Evolutionary conservation across 2,329 filamentous ascomycete genomes (phyloP).

Genomic region (Stachybotrys elegans): DNA sequence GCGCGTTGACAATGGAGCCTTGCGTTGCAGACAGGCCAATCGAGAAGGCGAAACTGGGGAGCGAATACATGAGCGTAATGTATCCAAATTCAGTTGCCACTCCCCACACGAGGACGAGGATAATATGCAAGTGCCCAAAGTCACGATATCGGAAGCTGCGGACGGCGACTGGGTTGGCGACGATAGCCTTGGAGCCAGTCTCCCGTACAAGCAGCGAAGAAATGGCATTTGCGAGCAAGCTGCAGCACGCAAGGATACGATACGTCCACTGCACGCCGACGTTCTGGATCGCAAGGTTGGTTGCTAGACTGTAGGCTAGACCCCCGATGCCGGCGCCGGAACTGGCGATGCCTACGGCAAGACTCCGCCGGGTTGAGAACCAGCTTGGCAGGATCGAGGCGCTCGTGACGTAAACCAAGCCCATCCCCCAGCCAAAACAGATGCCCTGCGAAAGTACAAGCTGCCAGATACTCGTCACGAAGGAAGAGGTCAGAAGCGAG

Average conservation of each 20-base stretch:
- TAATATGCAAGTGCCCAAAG: conserved; percentile 32
- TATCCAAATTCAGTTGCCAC: conserved; percentile 60
- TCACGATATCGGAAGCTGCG: conserved; percentile 34
- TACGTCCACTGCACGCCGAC: conserved; percentile 54
- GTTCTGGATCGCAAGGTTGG: conserved; percentile 46
- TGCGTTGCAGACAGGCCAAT: conserved; percentile 55
- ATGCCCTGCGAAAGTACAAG: conserved; percentile 55
- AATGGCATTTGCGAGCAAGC: conserved; percentile 49
- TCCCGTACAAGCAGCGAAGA: conserved; percentile 45
- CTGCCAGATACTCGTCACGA: conserved; percentile 51
- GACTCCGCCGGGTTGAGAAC: conserved; percentile 50
- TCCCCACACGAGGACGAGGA: conserved; percentile 52
- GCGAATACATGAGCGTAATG: conserved; percentile 56
- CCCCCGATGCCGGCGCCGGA: conserved; percentile 43
- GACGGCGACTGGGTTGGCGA: not conserved
- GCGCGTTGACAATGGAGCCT: conserved; percentile 52
- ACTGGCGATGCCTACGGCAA: conserved; percentile 52
- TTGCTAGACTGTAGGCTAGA: conserved; percentile 15
- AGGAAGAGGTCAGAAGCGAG: conserved; percentile 48
- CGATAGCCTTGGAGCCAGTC: not conserved
- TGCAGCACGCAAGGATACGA: conserved; percentile 41
- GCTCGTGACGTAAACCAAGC: conserved; percentile 51
- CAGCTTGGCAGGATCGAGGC: conserved; percentile 56
- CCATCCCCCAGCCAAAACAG: conserved; percentile 56
- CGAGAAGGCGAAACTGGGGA: conserved; percentile 55